Evolutionary conservation across 2,329 filamentous ascomycete genomes (phyloP), one percentile per base, ranked within the genome.

Genomic region (Microdochium nivale): DNA sequence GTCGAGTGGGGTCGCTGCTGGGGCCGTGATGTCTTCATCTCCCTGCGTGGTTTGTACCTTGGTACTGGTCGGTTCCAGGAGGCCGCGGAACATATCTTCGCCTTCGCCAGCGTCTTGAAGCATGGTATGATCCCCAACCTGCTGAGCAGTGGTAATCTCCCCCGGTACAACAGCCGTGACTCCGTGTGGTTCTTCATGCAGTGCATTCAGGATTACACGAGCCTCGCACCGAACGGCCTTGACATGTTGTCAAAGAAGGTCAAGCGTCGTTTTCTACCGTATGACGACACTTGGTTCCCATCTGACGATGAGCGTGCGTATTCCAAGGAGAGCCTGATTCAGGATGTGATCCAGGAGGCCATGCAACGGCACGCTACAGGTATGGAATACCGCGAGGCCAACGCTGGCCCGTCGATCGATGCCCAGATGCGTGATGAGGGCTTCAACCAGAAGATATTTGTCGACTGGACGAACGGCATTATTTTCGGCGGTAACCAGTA

Each of bases 151-250:
- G 91, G 94, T 7, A 88, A 86, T 54, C 78, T 85, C 16, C 94
- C 94, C 2, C 81, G 94, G 25, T 99, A 97, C 74, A 99, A 99
- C 67, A 91, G 94, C 44, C 81, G 94, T 54, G 94, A 99, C 68
- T 96, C 94, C 0, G 83, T 96, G 43, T 99, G 94, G 94, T 99
- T 97, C 76, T 96, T 95, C 75, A 70, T 99, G 49, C 94, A 99
- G 67, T 88, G 88, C 57, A 92, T 97, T 48, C 94, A 99, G 63
- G 94, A 99, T 64, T 99, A 95, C 66, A 84, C 82, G 47, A 83
- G 82, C 49, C 84, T 94, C 60, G 90, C 83, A 0, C 92, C 94
- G 0, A 77, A 91, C 52, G 94, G 94, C 2, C 61, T 83, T 19
- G 72, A 78, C 0, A 72, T 99, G 27, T 73, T 99, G 19, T 79